Conservation (phyloP, 164 flowering plant genomes). For the Chloranthus sessilifolius region DNA sequence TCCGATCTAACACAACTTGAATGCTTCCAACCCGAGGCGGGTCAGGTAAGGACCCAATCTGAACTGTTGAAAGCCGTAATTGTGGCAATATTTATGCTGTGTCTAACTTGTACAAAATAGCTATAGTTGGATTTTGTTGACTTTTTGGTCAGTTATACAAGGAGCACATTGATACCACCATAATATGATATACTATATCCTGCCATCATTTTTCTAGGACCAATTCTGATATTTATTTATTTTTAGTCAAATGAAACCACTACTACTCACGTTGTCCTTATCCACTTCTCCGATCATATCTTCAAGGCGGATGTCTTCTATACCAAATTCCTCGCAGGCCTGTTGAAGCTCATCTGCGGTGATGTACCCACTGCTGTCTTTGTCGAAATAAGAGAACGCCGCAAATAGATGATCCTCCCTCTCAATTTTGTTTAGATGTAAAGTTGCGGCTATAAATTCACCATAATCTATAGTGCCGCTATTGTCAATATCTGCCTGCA, state of each 20-base stretch:
- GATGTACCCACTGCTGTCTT: slow-evolving; percentile 13
- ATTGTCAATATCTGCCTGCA: slow-evolving; percentile 14
- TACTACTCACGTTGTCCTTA: slow-evolving; percentile 9
- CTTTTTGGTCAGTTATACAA: no score
- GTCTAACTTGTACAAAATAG: slow-evolving; percentile 9
- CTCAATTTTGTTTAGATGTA: slow-evolving; percentile 11
- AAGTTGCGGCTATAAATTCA: slow-evolving; percentile 12
- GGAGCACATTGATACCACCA: no score
- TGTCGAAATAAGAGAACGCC: slow-evolving; percentile 14
- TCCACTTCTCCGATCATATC: slow-evolving; percentile 14
- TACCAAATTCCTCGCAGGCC: slow-evolving; percentile 13
- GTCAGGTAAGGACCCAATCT: no score
- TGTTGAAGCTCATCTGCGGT: slow-evolving; percentile 13
- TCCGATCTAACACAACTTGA: no score
- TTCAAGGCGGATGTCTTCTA: slow-evolving; percentile 7
- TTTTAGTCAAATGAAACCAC: no score
- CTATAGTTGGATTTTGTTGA: background rate
- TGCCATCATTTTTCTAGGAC: no score
- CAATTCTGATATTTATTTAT: no score
- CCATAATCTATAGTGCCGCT: slow-evolving; percentile 13
- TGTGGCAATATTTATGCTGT: no score
- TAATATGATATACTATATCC: no score
- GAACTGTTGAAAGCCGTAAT: no score
- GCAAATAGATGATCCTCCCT: slow-evolving; percentile 11
- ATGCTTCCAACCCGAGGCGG: no score